Base-by-base conservation (phyloP, 345 rosid species). In the Crucihimalaya himalaica region DNA sequence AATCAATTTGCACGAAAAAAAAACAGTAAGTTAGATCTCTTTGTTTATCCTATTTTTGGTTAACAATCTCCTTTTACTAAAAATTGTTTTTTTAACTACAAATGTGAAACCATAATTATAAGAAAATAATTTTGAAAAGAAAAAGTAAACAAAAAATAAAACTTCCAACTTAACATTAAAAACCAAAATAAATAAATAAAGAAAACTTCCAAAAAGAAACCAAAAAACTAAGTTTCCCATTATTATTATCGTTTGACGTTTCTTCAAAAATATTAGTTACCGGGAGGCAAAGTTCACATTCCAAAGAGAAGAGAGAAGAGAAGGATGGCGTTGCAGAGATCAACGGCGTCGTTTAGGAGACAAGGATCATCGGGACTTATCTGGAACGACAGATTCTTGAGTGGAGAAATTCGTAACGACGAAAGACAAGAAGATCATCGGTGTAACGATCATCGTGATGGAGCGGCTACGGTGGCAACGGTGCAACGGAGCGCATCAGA, bases 351-450 rank as follows among this genome's bases (percentile, higher is more conserved):
- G 28, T 93, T 88, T 60, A 79, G 98, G 72, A 86, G 98, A 65
- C 93, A 90, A 74, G 98, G 98, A 31, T 93, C 96, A 0, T 93
- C 97, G 0, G 98, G 98, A 2, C 70, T 87, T 18, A 79, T 89
- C 1, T 93, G 98, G 98, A 87, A 87, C 39, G 92, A 87, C 77
- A 84, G 82, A 72, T 66, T 79, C 71, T 54, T 87, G 29, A 72
- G 84, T 5, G 87, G 84, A 43, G 93, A 84, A 2, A 77, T 62
- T 62, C 73, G 78, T 15, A 72, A 72, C 68, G 67, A 72, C n/a
- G 65, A 78, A 32, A 72, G 73, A 71, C 48, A 72, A 51, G 70
- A 78, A 39, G 53, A 79, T 56, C 63, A 79, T 56, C 63, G 32
- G 11, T n/a, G 67, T 21, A 64, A 58, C 12, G 78, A 79, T 73